These are phyloP conservation scores for Hypocreales sp. DNA, from an alignment of 2,329 filamentous ascomycete genomes.

Conservation along the genomic window DNA sequence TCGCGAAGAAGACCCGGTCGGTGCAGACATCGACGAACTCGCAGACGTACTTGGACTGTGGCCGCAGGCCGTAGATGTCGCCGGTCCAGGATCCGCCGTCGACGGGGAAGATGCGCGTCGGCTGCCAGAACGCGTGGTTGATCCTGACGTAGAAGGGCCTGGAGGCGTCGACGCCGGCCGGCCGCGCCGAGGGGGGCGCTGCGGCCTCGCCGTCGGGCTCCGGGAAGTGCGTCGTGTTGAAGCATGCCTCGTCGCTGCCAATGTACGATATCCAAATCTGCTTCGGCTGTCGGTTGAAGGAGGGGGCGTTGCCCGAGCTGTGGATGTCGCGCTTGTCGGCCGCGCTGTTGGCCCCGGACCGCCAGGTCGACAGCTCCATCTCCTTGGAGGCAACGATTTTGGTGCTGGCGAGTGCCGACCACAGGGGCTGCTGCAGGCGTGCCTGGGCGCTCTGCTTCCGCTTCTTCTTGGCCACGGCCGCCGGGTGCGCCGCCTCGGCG, in stretches of 20 bases:
- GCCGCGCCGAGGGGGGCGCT: slow-evolving; percentile 17
- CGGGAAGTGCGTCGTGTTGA: slow-evolving; percentile 53
- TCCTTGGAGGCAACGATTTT: slow-evolving; percentile 94
- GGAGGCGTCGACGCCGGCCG: slow-evolving; percentile 43
- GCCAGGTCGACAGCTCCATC: slow-evolving; percentile 66
- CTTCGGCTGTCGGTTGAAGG: slow-evolving; percentile 50
- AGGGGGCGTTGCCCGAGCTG: slow-evolving; percentile 57
- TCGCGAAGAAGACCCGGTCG: slow-evolving; percentile 51
- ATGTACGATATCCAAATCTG: slow-evolving; percentile 74
- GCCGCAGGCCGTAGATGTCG: slow-evolving; percentile 52
- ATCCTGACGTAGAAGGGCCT: slow-evolving; percentile 70
- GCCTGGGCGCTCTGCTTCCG: slow-evolving; percentile 86
- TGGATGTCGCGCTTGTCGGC: slow-evolving; percentile 63
- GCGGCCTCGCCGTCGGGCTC: slow-evolving; percentile 21
- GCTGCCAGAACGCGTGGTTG: slow-evolving; percentile 68
- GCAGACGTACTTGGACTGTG: slow-evolving; percentile 62
- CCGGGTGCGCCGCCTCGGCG: slow-evolving; percentile 24
- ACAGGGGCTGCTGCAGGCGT: slow-evolving; percentile 78
- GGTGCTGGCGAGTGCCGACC: slow-evolving; percentile 87
- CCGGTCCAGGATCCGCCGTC: slow-evolving; percentile 40
- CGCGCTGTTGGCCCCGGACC: slow-evolving; percentile 49
- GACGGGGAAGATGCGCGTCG: slow-evolving; percentile 50
- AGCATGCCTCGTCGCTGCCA: slow-evolving; percentile 62
- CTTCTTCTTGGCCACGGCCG: slow-evolving; percentile 55
- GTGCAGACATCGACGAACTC: slow-evolving; percentile 59